Conservation (phyloP, 164 flowering plant species). For the Macadamia integrifolia region DNA sequence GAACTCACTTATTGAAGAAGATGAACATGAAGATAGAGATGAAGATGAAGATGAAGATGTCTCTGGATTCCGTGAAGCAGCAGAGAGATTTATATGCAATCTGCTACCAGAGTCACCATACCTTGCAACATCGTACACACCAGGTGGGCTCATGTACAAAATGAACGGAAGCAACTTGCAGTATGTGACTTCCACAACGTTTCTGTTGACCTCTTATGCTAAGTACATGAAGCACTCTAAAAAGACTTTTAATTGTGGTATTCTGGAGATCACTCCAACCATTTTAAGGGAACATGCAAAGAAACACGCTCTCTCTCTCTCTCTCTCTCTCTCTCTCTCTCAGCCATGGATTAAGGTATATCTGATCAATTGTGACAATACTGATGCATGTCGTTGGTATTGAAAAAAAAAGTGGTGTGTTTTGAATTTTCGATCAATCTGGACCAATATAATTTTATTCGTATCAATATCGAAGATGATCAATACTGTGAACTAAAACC, state of each 20-base stretch:
- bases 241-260: constrained; percentile 25
- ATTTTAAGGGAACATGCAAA: constrained; percentile 16
- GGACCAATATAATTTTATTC: too few species aligned
- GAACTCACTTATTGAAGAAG: neutral
- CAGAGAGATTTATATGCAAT: constrained; percentile 20
- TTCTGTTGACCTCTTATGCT: constrained; percentile 28
- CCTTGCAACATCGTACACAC: constrained; percentile 18
- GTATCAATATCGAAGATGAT: too few species aligned
- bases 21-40: neutral
- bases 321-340: neutral
- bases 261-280: constrained; percentile 13
- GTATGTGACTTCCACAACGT: constrained; percentile 28
- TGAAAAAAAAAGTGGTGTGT: too few species aligned
- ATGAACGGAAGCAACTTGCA: constrained; percentile 34
- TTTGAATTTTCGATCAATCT: too few species aligned
- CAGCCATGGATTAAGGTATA: too few species aligned
- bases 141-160: constrained; percentile 36
- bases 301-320: constrained; percentile 10
- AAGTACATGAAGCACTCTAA: constrained; percentile 20
- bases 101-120: constrained; percentile 29
- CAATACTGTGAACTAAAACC: too few species aligned
- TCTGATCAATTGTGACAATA: too few species aligned
- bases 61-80: neutral
- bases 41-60: neutral
- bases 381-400: too few species aligned